Percentiles rank a stretch among this genome's conserved stretches.
phyloP scores from a whole-genome alignment of 1,284 basidiomycete species.

The Ustilago lituana region DNA sequence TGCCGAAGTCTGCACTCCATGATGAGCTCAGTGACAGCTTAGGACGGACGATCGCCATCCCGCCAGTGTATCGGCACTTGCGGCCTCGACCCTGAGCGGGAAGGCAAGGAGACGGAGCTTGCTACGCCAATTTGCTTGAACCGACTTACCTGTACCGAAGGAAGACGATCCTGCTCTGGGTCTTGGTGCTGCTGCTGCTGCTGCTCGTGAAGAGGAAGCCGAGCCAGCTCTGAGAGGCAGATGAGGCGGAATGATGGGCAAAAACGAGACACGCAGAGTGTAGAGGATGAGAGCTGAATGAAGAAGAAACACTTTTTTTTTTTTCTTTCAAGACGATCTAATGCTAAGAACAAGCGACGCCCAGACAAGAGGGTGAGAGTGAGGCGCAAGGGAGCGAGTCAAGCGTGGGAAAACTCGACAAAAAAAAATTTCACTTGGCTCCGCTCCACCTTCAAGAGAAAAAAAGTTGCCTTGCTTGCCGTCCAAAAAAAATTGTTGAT shows the following conservation, averaged over 20 bases:
- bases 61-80: not conserved
- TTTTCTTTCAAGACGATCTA: no score
- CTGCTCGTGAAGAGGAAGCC: conserved; percentile 36
- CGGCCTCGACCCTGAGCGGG: conserved; percentile 7
- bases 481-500: no score
- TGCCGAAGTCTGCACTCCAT: no score
- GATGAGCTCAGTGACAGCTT: not conserved
- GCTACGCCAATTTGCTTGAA: not conserved
- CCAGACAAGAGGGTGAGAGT: no score
- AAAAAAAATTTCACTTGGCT: no score
- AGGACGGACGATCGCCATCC: not conserved
- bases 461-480: not conserved
- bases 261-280: not conserved
- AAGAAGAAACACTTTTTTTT: conserved; percentile 2
- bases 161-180: conserved; percentile 1
- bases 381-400: conserved; percentile 1
- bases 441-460: no score
- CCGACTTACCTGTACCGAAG: conserved; percentile 33
- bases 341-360: no score
- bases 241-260: conserved; percentile 37
- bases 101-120: conserved; percentile 4
- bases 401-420: conserved; percentile 15
- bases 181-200: conserved; percentile 16
- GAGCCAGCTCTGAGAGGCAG: conserved; percentile 20
- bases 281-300: conserved; percentile 9